Evolutionary conservation across 768 basidiomycete species (phyloP).

Genomic region (Pholiota molesta): DNA sequence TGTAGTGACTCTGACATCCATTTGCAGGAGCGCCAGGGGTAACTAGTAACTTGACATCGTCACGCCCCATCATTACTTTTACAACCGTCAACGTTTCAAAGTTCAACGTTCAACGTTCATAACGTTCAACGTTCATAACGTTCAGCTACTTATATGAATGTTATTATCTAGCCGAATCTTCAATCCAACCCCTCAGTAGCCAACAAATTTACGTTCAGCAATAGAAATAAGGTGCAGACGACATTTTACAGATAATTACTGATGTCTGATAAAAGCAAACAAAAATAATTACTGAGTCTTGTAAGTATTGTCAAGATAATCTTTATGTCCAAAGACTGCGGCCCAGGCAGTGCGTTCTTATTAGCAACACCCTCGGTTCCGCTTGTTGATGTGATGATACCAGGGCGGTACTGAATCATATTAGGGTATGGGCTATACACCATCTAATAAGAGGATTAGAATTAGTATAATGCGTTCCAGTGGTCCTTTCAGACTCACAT

Average conservation of each 20-base stretch:
- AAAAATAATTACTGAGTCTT: too few relatives aligned
- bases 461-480: not conserved
- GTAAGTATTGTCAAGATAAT: too few relatives aligned
- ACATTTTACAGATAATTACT: too few relatives aligned
- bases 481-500: slow-evolving; percentile 39
- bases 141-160: too few relatives aligned
- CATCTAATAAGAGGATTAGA: slow-evolving; percentile 36
- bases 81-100: not conserved
- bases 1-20: not conserved
- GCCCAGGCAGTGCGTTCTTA: not conserved
- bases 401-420: slow-evolving; percentile 56
- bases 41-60: not conserved
- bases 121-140: not conserved
- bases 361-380: not conserved
- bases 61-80: not conserved
- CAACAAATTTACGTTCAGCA: too few relatives aligned
- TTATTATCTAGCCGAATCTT: too few relatives aligned
- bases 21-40: not conserved
- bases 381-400: not conserved
- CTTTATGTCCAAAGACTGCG: too few relatives aligned
- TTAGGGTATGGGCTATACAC: slow-evolving; percentile 56
- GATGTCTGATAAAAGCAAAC: too few relatives aligned
- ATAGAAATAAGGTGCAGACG: too few relatives aligned
- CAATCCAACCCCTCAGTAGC: too few relatives aligned
- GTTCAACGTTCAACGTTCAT: too few relatives aligned